These are phyloP conservation scores for Arabidopsis lyrata DNA, from an alignment of 441 rosid species.

Conservation along the genomic window DNA sequence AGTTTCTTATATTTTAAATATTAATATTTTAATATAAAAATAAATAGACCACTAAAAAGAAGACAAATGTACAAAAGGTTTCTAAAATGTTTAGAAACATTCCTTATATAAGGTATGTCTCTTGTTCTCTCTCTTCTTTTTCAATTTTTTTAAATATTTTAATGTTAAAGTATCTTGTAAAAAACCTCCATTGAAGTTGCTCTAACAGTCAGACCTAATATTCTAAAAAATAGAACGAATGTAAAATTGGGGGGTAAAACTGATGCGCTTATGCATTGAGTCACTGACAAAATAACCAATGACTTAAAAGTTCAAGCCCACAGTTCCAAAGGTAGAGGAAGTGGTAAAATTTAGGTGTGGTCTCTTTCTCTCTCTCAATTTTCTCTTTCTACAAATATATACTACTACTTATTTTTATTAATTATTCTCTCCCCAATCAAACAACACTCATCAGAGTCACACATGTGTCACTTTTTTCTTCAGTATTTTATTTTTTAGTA, in stretches of 20 bases:
- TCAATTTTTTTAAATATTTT: no score
- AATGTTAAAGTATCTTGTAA: no score
- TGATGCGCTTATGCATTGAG: conserved; percentile 19
- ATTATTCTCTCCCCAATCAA: conserved; percentile 42
- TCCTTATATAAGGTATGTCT: no score
- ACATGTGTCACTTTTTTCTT: conserved; percentile 43
- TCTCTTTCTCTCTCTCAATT: conserved; percentile 19
- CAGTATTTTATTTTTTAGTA: conserved; percentile 4
- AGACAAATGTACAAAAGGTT: no score
- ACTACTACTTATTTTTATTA: conserved; percentile 4
- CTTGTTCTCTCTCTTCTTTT: no score
- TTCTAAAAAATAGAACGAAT: neutral
- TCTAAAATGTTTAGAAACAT: no score
- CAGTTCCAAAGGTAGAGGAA: conserved; percentile 47
- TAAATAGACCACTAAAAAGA: no score
- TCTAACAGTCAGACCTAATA: no score
- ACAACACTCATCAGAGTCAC: conserved; percentile 44
- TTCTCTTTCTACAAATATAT: conserved; percentile 8
- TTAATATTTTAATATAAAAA: no score
- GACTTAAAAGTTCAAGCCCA: conserved; percentile 39
- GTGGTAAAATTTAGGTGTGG: conserved; percentile 26
- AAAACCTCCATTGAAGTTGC: no score
- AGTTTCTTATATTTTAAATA: no score
- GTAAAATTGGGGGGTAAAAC: conserved; percentile 1
- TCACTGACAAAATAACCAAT: conserved; percentile 40